Conservation (phyloP, 1,139 yeast species). For the Pichiaceae sp. region DNA sequence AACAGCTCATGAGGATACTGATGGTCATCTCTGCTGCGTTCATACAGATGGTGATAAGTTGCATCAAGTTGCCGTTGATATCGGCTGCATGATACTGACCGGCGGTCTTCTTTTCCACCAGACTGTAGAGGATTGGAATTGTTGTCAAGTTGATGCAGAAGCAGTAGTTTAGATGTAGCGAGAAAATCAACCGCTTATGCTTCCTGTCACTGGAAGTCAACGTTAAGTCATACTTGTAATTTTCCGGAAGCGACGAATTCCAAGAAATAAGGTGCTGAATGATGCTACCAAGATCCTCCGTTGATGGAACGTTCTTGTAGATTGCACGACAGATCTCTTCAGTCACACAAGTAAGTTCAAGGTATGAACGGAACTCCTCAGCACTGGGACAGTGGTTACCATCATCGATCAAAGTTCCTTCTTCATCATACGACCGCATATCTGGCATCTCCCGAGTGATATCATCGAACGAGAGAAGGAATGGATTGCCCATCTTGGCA, state of each 20-base stretch:
- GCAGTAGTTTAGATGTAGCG: constrained; percentile 18
- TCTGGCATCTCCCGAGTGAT: constrained; percentile 12
- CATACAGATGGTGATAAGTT: constrained; percentile 15
- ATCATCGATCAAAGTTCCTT: constrained; percentile 1
- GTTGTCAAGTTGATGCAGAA: constrained; percentile 19
- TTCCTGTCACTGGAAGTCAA: constrained; percentile 4
- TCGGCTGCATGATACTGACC: constrained; percentile 3
- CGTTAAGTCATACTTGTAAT: constrained; percentile 8
- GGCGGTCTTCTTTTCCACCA: constrained; percentile 12
- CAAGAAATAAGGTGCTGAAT: constrained; percentile 15
- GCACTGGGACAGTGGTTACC: constrained; percentile 1
- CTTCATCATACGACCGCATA: constrained; percentile 7
- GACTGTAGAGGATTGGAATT: constrained; percentile 16
- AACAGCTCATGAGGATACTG: constrained; percentile 12
- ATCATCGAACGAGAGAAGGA: constrained; percentile 9
- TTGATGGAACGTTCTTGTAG: constrained; percentile 10
- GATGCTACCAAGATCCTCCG: constrained; percentile 9
- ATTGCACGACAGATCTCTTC: constrained; percentile 16
- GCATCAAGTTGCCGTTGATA: constrained; percentile 11
- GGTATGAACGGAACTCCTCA: constrained; percentile 12
- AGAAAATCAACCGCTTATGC: constrained; percentile 12
- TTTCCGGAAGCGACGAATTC: constrained; percentile 14
- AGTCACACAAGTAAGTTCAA: constrained; percentile 12
- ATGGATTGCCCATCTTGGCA: constrained; percentile 20
- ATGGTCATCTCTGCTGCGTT: constrained; percentile 19